phyloP scores from a whole-genome alignment of 2,329 filamentous ascomycete genomes.

The Arthrinium puccinioides region DNA sequence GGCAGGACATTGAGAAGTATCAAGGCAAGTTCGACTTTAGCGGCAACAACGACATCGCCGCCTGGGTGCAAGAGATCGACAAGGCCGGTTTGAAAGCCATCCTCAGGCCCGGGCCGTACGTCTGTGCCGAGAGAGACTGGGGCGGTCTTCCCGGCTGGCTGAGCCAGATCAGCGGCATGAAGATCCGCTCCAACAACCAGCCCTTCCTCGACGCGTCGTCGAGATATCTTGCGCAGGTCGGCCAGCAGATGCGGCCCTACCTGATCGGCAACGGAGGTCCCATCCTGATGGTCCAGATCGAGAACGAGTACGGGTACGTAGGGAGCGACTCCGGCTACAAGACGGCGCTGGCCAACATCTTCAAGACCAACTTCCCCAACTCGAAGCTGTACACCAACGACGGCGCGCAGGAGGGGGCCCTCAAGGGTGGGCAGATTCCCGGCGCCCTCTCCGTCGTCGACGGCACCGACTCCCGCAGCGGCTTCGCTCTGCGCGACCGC shows the following conservation, averaged over 20 bases:
- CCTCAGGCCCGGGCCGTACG: slow-evolving; percentile 38
- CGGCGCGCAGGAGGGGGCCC: slow-evolving; percentile 32
- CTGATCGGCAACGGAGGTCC: slow-evolving; percentile 30
- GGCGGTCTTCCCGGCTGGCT: slow-evolving; percentile 41
- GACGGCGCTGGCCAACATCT: slow-evolving; percentile 29
- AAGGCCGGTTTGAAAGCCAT: slow-evolving; percentile 38
- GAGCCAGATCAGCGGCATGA: slow-evolving; percentile 29
- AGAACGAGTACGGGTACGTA: slow-evolving; percentile 45
- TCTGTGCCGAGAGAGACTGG: slow-evolving; percentile 42
- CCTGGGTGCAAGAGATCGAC: slow-evolving; percentile 38
- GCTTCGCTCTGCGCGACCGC: slow-evolving; percentile 32
- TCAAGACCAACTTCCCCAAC: slow-evolving; percentile 30
- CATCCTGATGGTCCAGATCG: slow-evolving; percentile 42
- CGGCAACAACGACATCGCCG: slow-evolving; percentile 37
- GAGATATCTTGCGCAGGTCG: slow-evolving; percentile 30
- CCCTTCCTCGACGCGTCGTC: slow-evolving; percentile 29
- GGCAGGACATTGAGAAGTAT: slow-evolving; percentile 38
- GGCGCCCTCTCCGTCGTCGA: slow-evolving; percentile 38
- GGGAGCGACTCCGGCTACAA: slow-evolving; percentile 38
- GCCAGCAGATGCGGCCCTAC: background rate
- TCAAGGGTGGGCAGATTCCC: slow-evolving; percentile 34
- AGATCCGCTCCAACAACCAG: slow-evolving; percentile 31
- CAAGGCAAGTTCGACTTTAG: slow-evolving; percentile 28
- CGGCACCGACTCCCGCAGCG: slow-evolving; percentile 28
- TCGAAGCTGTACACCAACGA: slow-evolving; percentile 42